A percentile compares a stretch with the other conserved stretches of the same genome.
These are phyloP conservation scores for Candida patagonica DNA, from an alignment of 805 yeast genomes.

Conservation along the genomic window DNA sequence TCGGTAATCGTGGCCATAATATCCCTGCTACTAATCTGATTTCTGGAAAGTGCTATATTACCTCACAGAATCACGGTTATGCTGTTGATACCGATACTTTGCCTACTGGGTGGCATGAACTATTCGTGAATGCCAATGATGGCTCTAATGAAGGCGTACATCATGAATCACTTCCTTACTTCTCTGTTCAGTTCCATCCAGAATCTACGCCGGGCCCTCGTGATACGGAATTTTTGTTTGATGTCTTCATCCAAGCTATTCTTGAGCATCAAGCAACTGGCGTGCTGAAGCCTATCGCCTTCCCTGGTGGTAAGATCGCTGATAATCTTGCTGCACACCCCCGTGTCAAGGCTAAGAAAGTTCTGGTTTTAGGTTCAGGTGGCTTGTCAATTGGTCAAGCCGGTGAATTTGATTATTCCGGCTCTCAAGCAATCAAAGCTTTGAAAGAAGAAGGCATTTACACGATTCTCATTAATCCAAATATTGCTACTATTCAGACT, in stretches of 20 bases:
- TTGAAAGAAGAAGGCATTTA: constrained; percentile 95
- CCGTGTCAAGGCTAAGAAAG: constrained; percentile 77
- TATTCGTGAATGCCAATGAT: constrained; percentile 92
- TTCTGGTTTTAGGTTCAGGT: constrained; percentile 92
- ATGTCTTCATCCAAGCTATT: constrained; percentile 80
- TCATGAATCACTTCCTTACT: constrained; percentile 76
- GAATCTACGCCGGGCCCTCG: constrained; percentile 99
- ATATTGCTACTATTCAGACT: constrained; percentile 97
- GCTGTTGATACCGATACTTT: constrained; percentile 85
- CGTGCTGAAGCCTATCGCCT: constrained; percentile 58
- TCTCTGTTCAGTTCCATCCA: constrained; percentile 98
- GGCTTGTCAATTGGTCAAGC: constrained; percentile 99
- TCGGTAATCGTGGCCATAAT: constrained; percentile 99
- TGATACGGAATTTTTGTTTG: constrained; percentile 95
- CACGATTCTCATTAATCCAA: constrained; percentile 92
- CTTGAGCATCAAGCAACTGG: constrained; percentile 40
- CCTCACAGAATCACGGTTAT: constrained; percentile 97
- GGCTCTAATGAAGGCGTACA: constrained; percentile 98
- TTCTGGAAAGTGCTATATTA: constrained; percentile 94
- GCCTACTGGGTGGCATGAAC: constrained; percentile 77
- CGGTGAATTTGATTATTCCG: constrained; percentile 98
- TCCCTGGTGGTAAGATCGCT: constrained; percentile 80
- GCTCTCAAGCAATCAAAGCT: constrained; percentile 98
- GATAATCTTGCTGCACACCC: constrained; percentile 75
- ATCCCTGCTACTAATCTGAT: constrained; percentile 87